Percentiles rank a stretch among this genome's conserved stretches.
Conservation (phyloP, 2,329 filamentous ascomycete species). For the Penicillium sp. region DNA sequence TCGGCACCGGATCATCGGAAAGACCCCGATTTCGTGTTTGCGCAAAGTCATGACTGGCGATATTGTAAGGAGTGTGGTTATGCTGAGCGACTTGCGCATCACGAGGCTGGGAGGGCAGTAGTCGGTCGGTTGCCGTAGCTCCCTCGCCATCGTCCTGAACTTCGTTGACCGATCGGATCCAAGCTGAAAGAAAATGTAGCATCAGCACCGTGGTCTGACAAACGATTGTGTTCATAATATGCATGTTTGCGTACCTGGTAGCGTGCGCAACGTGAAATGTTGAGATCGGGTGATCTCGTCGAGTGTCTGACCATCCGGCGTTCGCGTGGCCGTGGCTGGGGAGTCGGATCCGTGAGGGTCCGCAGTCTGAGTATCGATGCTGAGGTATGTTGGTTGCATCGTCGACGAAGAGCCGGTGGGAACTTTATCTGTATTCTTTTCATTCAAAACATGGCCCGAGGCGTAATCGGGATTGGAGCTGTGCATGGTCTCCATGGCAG, state of each 20-base stretch:
- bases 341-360: constrained; percentile 25
- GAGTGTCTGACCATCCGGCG: constrained; percentile 17
- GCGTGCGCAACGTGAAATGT: constrained; percentile 32
- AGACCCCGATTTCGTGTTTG: constrained; percentile 9
- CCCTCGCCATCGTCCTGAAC: constrained; percentile 40
- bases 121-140: constrained; percentile 33
- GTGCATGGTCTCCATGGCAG: constrained; percentile 23
- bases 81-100: constrained; percentile 50
- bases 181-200: constrained; percentile 32
- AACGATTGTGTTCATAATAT: not conserved
- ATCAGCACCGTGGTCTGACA: constrained; percentile 8
- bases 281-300: constrained; percentile 18
- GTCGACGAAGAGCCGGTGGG: constrained; percentile 16
- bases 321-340: constrained; percentile 22
- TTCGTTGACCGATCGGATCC: constrained; percentile 47
- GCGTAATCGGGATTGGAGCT: constrained; percentile 24
- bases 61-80: constrained; percentile 44
- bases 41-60: constrained; percentile 25
- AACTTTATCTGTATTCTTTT: constrained; percentile 27
- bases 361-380: constrained; percentile 24
- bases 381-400: constrained; percentile 13
- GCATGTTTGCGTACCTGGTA: constrained; percentile 36
- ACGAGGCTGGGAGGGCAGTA: constrained; percentile 41
- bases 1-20: constrained; percentile 13
- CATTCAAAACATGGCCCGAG: constrained; percentile 19